phyloP scores from a whole-genome alignment of 108 stramenopile genomes.

The Asterionellopsis glacialis region DNA sequence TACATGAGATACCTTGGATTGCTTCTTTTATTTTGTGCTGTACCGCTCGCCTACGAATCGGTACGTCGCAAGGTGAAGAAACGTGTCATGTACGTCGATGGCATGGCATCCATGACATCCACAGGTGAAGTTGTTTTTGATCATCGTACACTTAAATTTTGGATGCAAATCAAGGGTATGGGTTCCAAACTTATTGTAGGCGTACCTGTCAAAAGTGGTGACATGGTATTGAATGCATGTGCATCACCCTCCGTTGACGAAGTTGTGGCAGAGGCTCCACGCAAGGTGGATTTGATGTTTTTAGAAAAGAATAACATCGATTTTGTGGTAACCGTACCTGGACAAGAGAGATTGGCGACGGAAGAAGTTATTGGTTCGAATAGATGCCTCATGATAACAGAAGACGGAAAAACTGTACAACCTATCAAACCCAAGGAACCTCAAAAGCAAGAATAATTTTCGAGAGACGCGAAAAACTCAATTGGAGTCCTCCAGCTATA shows the following conservation, averaged over 20 bases:
- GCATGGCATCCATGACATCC: no score
- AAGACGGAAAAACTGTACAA: constrained; percentile 29
- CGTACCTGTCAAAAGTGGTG: constrained; percentile 27
- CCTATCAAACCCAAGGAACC: constrained; percentile 19
- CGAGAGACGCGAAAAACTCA: no score
- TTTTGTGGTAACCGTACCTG: constrained; percentile 23
- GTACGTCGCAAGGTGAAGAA: constrained; percentile 46
- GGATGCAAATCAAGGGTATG: constrained; percentile 48
- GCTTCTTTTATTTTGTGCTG: constrained; percentile 27
- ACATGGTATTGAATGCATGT: constrained; percentile 43
- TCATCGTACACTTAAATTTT: constrained; percentile 38
- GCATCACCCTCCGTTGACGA: constrained; percentile 33
- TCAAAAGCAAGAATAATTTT: no score
- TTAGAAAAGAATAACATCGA: constrained; percentile 39
- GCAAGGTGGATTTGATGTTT: constrained; percentile 37
- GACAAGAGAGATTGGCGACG: constrained; percentile 28
- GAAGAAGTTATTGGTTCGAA: constrained; percentile 29
- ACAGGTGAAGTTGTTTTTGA: constrained; percentile 41
- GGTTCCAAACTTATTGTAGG: constrained; percentile 46
- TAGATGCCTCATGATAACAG: constrained; percentile 29
- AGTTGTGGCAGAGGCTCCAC: constrained; percentile 46
- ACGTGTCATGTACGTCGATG: constrained; percentile 44
- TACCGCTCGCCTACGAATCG: constrained; percentile 51
- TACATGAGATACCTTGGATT: constrained; percentile 26
- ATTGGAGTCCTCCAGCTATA: no score